Evolutionary conservation across 2,329 filamentous ascomycete species (phyloP).

Genomic region (Calcarisporium arbuscula): DNA sequence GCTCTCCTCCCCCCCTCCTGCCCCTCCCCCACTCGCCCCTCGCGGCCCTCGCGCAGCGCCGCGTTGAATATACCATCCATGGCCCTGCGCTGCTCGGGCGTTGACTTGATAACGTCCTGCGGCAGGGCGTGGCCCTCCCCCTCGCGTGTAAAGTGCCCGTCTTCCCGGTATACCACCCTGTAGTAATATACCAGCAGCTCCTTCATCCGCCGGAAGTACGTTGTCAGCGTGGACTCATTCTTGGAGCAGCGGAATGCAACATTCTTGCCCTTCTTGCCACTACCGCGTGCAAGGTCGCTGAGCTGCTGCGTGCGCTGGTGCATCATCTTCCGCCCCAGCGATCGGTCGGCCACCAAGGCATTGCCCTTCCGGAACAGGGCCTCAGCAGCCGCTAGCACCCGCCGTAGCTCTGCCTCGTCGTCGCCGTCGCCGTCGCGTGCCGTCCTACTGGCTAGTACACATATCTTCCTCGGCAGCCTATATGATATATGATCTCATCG

Average conservation of each 20-base stretch:
- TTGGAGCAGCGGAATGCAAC: slow-evolving; percentile 7
- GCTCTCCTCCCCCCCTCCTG: not conserved
- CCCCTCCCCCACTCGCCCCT: not conserved
- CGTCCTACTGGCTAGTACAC: not conserved
- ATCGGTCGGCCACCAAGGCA: slow-evolving; percentile 1
- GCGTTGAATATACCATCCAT: slow-evolving; percentile 5
- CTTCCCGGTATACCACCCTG: slow-evolving; percentile 4
- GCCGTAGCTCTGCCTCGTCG: not conserved
- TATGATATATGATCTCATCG: slow-evolving; percentile 3
- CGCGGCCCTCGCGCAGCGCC: too few species aligned
- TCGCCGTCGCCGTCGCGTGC: too few species aligned
- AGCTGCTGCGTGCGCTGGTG: slow-evolving; percentile 4
- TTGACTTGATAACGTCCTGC: slow-evolving; percentile 7
- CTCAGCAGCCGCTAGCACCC: not conserved
- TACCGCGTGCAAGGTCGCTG: slow-evolving; percentile 2
- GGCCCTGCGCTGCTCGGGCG: slow-evolving; percentile 4
- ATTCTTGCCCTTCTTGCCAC: too few species aligned
- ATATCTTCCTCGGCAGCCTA: not conserved
- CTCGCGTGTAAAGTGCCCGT: slow-evolving; percentile 6
- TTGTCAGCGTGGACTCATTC: slow-evolving; percentile 4
- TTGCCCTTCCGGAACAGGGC: not conserved
- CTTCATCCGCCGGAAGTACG: slow-evolving; percentile 7
- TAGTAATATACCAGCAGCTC: slow-evolving; percentile 7
- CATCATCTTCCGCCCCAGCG: slow-evolving; percentile 5
- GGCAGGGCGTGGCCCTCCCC: slow-evolving; percentile 3